phyloP scores from a whole-genome alignment of 2,329 filamentous ascomycete species.

The Fusarium virguliforme region DNA sequence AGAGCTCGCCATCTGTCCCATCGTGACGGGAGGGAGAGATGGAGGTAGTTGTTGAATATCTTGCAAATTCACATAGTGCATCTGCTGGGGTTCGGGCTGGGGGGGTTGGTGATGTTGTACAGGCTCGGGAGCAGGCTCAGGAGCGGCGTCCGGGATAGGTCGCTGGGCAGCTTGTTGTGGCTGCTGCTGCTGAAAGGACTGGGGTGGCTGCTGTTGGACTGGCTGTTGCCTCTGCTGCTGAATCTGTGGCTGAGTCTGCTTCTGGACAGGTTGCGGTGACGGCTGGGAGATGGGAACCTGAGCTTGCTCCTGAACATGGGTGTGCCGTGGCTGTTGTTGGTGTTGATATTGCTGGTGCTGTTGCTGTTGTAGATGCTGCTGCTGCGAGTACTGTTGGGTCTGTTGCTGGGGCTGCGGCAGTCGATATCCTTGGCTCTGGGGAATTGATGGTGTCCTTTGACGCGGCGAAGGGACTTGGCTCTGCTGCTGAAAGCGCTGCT shows the following conservation, averaged over 20 bases:
- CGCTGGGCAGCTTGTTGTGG: slow-evolving; percentile 40
- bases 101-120: slow-evolving; percentile 40
- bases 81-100: slow-evolving; percentile 47
- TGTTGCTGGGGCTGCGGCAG: slow-evolving; percentile 44
- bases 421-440: slow-evolving; percentile 46
- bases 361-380: slow-evolving; percentile 38
- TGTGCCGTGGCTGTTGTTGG: slow-evolving; percentile 35
- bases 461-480: slow-evolving; percentile 42
- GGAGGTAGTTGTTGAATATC: slow-evolving; percentile 57
- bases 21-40: slow-evolving; percentile 46
- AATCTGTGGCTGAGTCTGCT: slow-evolving; percentile 27
- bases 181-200: slow-evolving; percentile 32
- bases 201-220: slow-evolving; percentile 36
- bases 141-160: slow-evolving; percentile 35
- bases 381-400: slow-evolving; percentile 42
- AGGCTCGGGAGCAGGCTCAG: slow-evolving; percentile 33
- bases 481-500: slow-evolving; percentile 40
- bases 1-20: slow-evolving; percentile 45
- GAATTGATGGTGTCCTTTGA: slow-evolving; percentile 43
- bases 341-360: slow-evolving; percentile 38
- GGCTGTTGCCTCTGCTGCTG: slow-evolving; percentile 26
- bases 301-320: slow-evolving; percentile 36
- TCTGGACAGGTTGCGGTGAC: slow-evolving; percentile 35
- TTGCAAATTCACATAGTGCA: slow-evolving; percentile 59
- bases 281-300: slow-evolving; percentile 23